A percentile compares a stretch with the other conserved stretches of the same genome.
phyloP scores from a whole-genome alignment of 2,329 filamentous ascomycete genomes.

The Diaporthe helianthi region DNA sequence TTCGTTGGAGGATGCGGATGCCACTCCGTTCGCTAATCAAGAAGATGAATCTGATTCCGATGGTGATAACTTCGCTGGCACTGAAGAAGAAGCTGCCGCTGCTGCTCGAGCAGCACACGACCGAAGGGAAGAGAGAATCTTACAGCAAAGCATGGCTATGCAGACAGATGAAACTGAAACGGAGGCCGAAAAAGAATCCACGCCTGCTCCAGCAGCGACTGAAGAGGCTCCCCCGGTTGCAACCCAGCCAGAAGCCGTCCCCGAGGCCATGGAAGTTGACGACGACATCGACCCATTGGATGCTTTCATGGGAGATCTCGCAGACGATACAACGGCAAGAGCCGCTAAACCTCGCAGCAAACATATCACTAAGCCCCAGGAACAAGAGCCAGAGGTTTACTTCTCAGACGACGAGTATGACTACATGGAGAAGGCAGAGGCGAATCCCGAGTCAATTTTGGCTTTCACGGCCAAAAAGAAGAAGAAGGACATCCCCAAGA shows the following conservation, averaged over 20 bases:
- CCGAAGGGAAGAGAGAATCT: conserved; percentile 74
- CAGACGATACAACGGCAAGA: conserved; percentile 53
- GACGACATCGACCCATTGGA: conserved; percentile 89
- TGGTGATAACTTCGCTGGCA: conserved; percentile 78
- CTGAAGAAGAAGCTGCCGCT: conserved; percentile 86
- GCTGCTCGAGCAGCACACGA: conserved; percentile 86
- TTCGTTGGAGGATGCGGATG: conserved; percentile 68
- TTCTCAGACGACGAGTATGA: conserved; percentile 84
- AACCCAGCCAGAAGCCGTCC: conserved; percentile 24
- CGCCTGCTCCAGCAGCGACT: conserved; percentile 35
- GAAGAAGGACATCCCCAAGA: conserved; percentile 91
- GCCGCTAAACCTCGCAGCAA: conserved; percentile 42
- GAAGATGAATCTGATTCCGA: conserved; percentile 71
- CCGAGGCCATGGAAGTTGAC: conserved; percentile 65
- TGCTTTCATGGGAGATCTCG: conserved; percentile 88
- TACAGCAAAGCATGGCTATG: conserved; percentile 56
- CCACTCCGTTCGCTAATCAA: conserved; percentile 66
- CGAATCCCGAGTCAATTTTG: conserved; percentile 56
- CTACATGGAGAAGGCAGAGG: conserved; percentile 56
- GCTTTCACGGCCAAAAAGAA: conserved; percentile 72
- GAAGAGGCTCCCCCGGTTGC: conserved; percentile 36
- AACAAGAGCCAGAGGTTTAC: conserved; percentile 80
- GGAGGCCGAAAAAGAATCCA: conserved; percentile 36
- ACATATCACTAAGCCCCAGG: conserved; percentile 53
- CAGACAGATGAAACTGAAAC: conserved; percentile 50